Percentiles rank a stretch among this genome's conserved stretches.
These are phyloP conservation scores for Geotrichum europaeum DNA, from an alignment of 1,139 yeast species.

Conservation along the genomic window DNA sequence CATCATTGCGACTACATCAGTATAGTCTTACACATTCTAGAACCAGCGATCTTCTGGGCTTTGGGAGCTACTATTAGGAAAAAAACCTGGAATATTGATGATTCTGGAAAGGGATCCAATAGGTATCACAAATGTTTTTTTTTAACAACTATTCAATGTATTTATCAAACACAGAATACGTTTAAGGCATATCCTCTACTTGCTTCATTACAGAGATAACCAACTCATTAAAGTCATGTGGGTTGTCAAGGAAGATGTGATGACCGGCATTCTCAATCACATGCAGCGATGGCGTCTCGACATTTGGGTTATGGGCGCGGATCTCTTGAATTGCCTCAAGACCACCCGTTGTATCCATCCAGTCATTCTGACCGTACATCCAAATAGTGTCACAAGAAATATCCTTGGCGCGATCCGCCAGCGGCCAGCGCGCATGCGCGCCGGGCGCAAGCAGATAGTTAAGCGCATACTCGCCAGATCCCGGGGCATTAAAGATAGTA, in stretches of 20 bases:
- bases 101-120: too few species aligned
- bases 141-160: neutral
- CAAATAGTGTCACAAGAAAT: constrained; percentile 47
- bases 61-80: too few species aligned
- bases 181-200: neutral
- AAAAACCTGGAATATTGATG: too few species aligned
- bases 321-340: constrained; percentile 28
- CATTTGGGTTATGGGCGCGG: neutral
- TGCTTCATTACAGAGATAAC: constrained; percentile 39
- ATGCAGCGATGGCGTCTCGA: neutral
- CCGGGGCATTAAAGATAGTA: constrained; percentile 52
- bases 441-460: constrained; percentile 64
- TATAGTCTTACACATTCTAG: too few species aligned
- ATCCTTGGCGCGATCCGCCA: constrained; percentile 52
- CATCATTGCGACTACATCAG: too few species aligned
- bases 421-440: constrained; percentile 67
- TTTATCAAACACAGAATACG: neutral
- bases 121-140: too few species aligned
- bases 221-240: constrained; percentile 43
- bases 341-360: constrained; percentile 82
- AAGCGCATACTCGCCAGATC: constrained; percentile 60
- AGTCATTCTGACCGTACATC: constrained; percentile 77
- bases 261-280: constrained; percentile 62
- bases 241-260: constrained; percentile 72
- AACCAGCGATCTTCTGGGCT: too few species aligned